A percentile compares a stretch with the other conserved stretches of the same genome.
Conservation (phyloP, 352 stramenopile species). For the Phytophthora macrochlamydospora region DNA sequence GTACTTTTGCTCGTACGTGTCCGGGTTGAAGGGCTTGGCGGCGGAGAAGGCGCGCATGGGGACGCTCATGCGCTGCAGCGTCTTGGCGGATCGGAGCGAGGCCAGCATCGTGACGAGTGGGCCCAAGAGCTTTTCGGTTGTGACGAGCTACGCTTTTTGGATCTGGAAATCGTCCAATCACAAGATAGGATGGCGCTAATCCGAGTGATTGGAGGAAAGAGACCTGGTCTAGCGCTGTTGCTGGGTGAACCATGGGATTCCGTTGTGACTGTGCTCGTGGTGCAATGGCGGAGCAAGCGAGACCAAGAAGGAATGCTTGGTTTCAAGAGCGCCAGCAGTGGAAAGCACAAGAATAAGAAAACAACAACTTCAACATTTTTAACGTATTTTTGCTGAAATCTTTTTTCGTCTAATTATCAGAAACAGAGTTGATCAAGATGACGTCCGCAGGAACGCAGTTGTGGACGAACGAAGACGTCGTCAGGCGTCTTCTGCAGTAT, state of each 20-base stretch:
- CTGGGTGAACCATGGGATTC: not conserved
- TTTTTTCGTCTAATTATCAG: not conserved
- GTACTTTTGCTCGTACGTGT: constrained; percentile 83
- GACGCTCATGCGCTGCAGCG: constrained; percentile 16
- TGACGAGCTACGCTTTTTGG: constrained; percentile 8
- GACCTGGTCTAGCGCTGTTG: not conserved
- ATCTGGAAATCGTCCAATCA: constrained; percentile 28
- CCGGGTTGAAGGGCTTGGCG: constrained; percentile 45
- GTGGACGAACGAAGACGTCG: not conserved
- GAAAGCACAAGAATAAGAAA: not conserved
- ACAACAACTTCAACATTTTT: not conserved
- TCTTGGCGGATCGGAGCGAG: constrained; percentile 21
- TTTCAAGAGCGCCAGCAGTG: not conserved
- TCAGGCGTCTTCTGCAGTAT: constrained; percentile 7
- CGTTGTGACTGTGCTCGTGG: too few relatives aligned
- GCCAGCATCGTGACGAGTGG: constrained; percentile 18
- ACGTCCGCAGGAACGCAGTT: not conserved
- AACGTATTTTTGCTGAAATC: too few relatives aligned
- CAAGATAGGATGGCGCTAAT: constrained; percentile 31
- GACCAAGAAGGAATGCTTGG: not conserved
- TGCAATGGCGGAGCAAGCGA: not conserved
- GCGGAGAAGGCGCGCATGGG: constrained; percentile 34
- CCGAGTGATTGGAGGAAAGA: constrained; percentile 9
- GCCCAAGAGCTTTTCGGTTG: constrained; percentile 25
- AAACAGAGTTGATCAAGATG: not conserved